A percentile compares a stretch with the other conserved stretches of the same genome.
Evolutionary conservation across 2,329 filamentous ascomycete genomes (phyloP).

Genomic region (Ploettnerulaceae sp.): DNA sequence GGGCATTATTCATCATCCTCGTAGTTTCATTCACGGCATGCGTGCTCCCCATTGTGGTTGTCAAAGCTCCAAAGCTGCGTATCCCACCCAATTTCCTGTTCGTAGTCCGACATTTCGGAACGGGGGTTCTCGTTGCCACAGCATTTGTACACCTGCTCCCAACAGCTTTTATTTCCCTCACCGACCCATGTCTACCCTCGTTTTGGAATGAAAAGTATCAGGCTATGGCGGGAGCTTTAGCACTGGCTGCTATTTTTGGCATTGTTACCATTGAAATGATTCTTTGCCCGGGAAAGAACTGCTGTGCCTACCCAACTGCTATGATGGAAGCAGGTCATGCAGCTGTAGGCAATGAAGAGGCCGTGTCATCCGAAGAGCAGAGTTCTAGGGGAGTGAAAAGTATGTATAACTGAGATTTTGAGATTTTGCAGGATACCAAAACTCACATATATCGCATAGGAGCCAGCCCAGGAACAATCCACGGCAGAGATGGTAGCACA

Average conservation of each 20-base stretch:
- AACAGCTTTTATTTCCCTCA: conserved; percentile 56
- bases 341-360: neutral
- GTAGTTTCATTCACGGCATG: conserved; percentile 6
- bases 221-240: conserved; percentile 7
- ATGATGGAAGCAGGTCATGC: conserved; percentile 1
- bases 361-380: neutral
- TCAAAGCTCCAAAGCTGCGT: neutral
- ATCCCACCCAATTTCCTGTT: conserved; percentile 6
- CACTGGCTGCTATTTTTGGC: conserved; percentile 7
- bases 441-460: neutral
- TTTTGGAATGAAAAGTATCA: conserved; percentile 12
- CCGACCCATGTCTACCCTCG: conserved; percentile 39
- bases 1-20: conserved; percentile 10
- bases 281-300: conserved; percentile 6
- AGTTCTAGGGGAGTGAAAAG: neutral
- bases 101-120: conserved; percentile 50
- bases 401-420: too few species aligned
- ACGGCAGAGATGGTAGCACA: conserved; percentile 5
- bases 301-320: conserved; percentile 2
- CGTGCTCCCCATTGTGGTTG: conserved; percentile 3
- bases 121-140: conserved; percentile 76
- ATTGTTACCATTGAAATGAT: conserved; percentile 9
- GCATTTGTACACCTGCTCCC: conserved; percentile 68
- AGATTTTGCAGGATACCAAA: neutral
- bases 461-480: neutral